A percentile compares a stretch with the other conserved stretches of the same genome.
Conservation (phyloP, 257 asterid species). For the Misopates orontium region DNA sequence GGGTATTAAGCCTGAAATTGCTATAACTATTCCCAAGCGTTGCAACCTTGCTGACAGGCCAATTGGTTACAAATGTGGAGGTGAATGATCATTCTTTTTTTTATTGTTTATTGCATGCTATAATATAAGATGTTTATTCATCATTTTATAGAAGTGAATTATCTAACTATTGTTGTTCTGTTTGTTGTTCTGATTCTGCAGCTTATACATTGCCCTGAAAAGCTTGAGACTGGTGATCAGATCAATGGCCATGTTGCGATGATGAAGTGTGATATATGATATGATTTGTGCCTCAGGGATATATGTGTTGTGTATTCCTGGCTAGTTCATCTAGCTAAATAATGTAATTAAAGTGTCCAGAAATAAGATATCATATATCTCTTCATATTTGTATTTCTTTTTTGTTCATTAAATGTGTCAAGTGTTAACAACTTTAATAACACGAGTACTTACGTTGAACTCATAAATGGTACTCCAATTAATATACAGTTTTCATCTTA, state of each 20-base stretch:
- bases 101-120: background rate
- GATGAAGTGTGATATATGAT: conserved; percentile 1
- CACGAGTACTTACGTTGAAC: too few relatives aligned
- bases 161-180: background rate
- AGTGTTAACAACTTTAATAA: too few relatives aligned
- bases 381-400: background rate
- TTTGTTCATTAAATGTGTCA: too few relatives aligned
- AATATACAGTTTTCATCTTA: too few relatives aligned
- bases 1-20: conserved; percentile 53
- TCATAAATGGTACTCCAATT: too few relatives aligned
- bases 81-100: conserved; percentile 27
- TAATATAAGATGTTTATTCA: background rate
- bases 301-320: conserved; percentile 13
- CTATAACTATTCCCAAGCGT: conserved; percentile 69
- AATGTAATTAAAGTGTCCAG: conserved; percentile 26
- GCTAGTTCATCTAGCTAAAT: conserved; percentile 20
- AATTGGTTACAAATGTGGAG: conserved; percentile 74
- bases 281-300: background rate
- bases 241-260: background rate
- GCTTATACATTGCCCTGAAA: conserved; percentile 61
- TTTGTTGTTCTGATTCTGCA: conserved; percentile 30
- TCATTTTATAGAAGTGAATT: background rate
- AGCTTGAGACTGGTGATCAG: conserved; percentile 10
- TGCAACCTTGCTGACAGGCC: conserved; percentile 74
- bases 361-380: conserved; percentile 19